phyloP scores from a whole-genome alignment of 2,329 filamentous ascomycete genomes.

The Cordyceps militaris region DNA sequence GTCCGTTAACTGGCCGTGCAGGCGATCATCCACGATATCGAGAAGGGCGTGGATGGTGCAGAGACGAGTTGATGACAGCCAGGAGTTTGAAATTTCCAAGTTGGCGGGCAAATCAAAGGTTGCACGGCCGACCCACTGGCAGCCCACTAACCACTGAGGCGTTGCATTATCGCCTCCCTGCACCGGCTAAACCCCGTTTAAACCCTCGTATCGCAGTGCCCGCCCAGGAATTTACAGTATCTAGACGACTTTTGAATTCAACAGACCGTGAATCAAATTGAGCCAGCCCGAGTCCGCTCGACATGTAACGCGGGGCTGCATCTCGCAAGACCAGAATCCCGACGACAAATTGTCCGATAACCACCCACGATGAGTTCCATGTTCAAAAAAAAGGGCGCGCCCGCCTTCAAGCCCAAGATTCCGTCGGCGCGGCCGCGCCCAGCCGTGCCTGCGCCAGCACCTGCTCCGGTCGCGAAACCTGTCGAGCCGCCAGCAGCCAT shows the following conservation, averaged over 20 bases:
- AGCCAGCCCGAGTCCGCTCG: background rate
- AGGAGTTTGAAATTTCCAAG: constrained; percentile 40
- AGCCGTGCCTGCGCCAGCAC: constrained; percentile 28
- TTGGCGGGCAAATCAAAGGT: constrained; percentile 35
- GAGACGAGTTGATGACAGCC: constrained; percentile 28
- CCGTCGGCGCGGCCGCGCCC: constrained; percentile 46
- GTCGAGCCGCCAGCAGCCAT: constrained; percentile 14
- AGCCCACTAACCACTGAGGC: constrained; percentile 26
- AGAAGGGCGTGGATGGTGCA: constrained; percentile 26
- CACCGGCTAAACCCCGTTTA: constrained; percentile 29
- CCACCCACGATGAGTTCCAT: constrained; percentile 52
- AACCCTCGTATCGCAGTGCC: constrained; percentile 16
- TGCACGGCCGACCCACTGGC: constrained; percentile 27
- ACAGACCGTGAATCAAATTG: background rate
- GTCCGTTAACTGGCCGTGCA: constrained; percentile 25
- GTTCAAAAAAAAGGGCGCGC: constrained; percentile 58
- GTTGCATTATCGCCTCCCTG: constrained; percentile 25
- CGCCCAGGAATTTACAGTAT: constrained; percentile 25
- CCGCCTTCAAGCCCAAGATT: constrained; percentile 65
- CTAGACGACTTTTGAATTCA: constrained; percentile 15
- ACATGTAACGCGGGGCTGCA: background rate
- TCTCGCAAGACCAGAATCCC: background rate
- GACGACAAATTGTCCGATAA: background rate
- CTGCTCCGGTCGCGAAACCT: constrained; percentile 15
- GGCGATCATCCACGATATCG: constrained; percentile 30